These are phyloP conservation scores for Salix udensis DNA, from an alignment of 345 rosid species.

Conservation along the genomic window DNA sequence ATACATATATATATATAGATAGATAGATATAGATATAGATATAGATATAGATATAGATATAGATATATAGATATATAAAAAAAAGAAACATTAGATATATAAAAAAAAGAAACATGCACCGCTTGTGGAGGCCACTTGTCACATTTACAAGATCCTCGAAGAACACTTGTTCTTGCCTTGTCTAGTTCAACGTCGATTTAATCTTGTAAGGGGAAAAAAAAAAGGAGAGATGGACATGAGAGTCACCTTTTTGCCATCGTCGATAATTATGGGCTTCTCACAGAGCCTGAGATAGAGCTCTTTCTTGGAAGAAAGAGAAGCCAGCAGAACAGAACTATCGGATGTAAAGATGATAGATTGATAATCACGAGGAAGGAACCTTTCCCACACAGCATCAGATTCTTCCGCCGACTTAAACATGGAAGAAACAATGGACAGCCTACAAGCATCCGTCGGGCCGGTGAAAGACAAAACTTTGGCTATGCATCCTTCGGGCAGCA, in stretches of 20 bases:
- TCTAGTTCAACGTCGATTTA: neutral
- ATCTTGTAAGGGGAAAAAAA: neutral
- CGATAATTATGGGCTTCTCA: conserved; percentile 44
- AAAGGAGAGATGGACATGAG: neutral
- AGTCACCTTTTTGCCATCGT: conserved; percentile 51
- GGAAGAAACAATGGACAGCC: conserved; percentile 42
- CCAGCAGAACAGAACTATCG: neutral
- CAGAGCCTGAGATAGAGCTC: conserved; percentile 44
- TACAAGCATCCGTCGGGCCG: conserved; percentile 45
- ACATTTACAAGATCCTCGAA: neutral
- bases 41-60: no score
- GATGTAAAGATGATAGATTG: conserved; percentile 23
- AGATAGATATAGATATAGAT: no score
- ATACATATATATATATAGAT: no score
- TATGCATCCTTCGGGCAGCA: conserved; percentile 49
- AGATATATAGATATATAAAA: no score
- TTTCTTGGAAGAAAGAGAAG: conserved; percentile 36
- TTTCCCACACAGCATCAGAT: conserved; percentile 62
- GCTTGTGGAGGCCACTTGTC: no score
- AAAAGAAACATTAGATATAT: no score
- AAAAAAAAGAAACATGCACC: no score
- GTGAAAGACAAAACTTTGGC: conserved; percentile 46
- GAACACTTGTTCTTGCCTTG: neutral
- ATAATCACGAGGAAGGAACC: conserved; percentile 49
- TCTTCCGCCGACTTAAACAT: conserved; percentile 40